phyloP scores from a whole-genome alignment of 2,329 filamentous ascomycete species.

The Pyricularia pennisetigena region DNA sequence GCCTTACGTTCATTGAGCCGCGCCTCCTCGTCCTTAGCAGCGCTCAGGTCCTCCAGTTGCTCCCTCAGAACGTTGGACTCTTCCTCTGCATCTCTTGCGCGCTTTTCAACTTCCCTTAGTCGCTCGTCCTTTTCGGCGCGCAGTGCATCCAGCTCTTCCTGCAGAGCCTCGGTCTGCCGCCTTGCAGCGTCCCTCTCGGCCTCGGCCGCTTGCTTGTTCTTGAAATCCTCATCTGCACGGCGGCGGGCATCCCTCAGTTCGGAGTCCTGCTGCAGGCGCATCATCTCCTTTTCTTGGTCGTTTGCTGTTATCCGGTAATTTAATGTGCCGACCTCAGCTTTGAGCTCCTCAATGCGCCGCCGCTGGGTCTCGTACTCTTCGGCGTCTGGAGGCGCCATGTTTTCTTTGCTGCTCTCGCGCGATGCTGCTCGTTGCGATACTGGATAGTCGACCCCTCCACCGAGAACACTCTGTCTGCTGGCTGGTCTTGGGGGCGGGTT shows the following conservation, averaged over 20 bases:
- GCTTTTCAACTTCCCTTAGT: constrained; percentile 57
- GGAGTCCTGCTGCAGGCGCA: constrained; percentile 67
- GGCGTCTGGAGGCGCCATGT: constrained; percentile 47
- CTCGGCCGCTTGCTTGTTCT: constrained; percentile 51
- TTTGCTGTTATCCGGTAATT: constrained; percentile 80
- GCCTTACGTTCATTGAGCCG: constrained; percentile 46
- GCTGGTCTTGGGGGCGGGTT: neutral
- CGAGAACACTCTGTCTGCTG: neutral
- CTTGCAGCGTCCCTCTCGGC: constrained; percentile 38
- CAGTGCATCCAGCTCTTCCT: constrained; percentile 40
- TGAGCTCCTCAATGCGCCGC: constrained; percentile 62
- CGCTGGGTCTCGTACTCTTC: constrained; percentile 49
- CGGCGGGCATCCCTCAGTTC: constrained; percentile 73
- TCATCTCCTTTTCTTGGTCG: constrained; percentile 80
- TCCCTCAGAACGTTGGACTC: constrained; percentile 67
- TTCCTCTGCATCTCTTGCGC: constrained; percentile 61
- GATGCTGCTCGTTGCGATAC: constrained; percentile 33
- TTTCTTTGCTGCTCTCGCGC: constrained; percentile 49
- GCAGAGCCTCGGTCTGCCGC: constrained; percentile 38
- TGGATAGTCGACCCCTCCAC: constrained; percentile 1
- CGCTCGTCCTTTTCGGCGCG: constrained; percentile 41
- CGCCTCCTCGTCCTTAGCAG: constrained; percentile 59
- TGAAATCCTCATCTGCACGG: constrained; percentile 79
- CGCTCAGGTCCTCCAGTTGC: constrained; percentile 63
- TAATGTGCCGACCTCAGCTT: constrained; percentile 79